phyloP scores from a whole-genome alignment of 169 alveolate species.

The Eimeria acervulina region DNA sequence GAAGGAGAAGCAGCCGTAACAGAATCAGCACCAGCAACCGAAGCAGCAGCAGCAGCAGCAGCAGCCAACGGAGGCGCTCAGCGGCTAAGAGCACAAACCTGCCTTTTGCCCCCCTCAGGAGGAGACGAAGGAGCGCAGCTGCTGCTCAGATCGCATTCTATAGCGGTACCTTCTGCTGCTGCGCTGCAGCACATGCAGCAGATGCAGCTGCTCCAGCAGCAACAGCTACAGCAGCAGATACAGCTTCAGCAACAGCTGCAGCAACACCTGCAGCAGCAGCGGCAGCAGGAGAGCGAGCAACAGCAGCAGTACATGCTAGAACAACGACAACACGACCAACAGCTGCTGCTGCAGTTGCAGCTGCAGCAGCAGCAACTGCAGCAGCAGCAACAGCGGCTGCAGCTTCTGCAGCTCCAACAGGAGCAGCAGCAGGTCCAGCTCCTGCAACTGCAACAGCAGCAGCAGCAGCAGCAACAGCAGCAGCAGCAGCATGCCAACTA shows the following conservation, averaged over 20 bases:
- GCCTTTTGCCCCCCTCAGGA: not conserved
- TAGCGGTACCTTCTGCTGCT: not conserved
- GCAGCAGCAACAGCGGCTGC: conserved; percentile 11
- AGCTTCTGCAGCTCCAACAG: conserved; percentile 2
- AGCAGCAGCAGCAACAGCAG: not conserved
- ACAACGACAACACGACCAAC: not conserved
- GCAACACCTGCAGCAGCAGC: conserved; percentile 31
- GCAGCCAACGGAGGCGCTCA: not conserved
- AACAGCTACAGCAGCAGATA: not conserved
- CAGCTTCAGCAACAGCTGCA: not conserved
- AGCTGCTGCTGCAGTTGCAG: conserved; percentile 6
- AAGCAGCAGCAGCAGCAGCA: conserved; percentile 1
- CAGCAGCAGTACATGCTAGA: not conserved
- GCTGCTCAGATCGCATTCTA: not conserved
- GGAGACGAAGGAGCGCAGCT: not conserved
- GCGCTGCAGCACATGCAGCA: conserved; percentile 39
- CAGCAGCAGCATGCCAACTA: conserved; percentile 7
- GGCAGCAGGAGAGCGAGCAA: not conserved
- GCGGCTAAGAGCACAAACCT: not conserved
- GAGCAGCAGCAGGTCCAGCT: not conserved
- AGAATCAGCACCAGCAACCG: not conserved
- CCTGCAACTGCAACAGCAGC: not conserved
- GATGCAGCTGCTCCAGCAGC: not conserved
- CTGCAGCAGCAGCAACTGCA: not conserved
- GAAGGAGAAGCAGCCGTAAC: not conserved